Percentiles rank a stretch among this genome's conserved stretches.
Conservation (phyloP, 768 basidiomycete species). For the Suillus tomentosus region DNA sequence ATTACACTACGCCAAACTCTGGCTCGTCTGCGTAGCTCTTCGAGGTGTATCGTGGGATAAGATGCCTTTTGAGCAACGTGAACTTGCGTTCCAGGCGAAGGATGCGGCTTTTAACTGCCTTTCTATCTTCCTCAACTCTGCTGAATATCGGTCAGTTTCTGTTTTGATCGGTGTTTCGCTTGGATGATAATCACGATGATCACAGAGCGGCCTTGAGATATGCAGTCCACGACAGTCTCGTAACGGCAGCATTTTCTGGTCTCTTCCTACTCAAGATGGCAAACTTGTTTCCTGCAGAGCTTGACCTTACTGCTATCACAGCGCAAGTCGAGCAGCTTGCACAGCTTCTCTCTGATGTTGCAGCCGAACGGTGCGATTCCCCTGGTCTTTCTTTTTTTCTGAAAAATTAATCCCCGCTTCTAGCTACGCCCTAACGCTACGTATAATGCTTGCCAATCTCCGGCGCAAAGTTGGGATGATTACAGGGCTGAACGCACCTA, state of each 20-base stretch:
- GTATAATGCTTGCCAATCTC: constrained; percentile 92
- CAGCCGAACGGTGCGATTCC: constrained; percentile 74
- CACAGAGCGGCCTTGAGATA: constrained; percentile 84
- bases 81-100: constrained; percentile 93
- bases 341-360: constrained; percentile 87
- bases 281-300: constrained; percentile 83
- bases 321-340: constrained; percentile 89
- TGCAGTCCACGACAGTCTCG: constrained; percentile 91
- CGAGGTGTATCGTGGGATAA: constrained; percentile 95
- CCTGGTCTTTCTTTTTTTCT: constrained; percentile 1
- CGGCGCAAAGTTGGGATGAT: constrained; percentile 81
- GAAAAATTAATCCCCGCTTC: not conserved
- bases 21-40: constrained; percentile 91
- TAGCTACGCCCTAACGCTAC: constrained; percentile 87
- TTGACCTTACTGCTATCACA: constrained; percentile 76
- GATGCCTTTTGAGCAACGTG: constrained; percentile 93
- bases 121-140: constrained; percentile 78
- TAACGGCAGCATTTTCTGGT: constrained; percentile 89
- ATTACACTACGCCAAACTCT: constrained; percentile 90
- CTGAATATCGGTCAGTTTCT: constrained; percentile 70
- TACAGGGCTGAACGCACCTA: constrained; percentile 48
- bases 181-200: constrained; percentile 8
- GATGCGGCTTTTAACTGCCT: constrained; percentile 88
- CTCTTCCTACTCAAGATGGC: constrained; percentile 95
- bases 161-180: not conserved